These are phyloP conservation scores for Pseudocercospora crystallina DNA, from an alignment of 2,329 filamentous ascomycete species.

Conservation along the genomic window DNA sequence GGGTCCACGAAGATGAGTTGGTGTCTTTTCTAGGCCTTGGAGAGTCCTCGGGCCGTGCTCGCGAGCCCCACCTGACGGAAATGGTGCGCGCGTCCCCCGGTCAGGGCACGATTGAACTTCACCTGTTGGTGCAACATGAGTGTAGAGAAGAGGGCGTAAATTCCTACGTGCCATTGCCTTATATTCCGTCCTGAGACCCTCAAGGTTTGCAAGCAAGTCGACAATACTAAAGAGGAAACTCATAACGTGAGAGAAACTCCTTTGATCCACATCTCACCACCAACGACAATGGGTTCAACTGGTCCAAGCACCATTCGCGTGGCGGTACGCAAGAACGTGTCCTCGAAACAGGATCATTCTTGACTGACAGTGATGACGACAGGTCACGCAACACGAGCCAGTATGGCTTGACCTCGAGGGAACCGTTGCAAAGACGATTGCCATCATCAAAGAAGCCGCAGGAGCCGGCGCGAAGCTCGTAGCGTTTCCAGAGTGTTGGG, in stretches of 20 bases:
- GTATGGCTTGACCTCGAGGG: constrained; percentile 60
- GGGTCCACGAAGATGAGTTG: background rate
- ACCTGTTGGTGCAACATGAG: background rate
- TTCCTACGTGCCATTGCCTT: background rate
- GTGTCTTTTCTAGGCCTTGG: constrained; percentile 8
- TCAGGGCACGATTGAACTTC: background rate
- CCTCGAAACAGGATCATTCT: background rate
- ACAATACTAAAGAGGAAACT: too few species aligned
- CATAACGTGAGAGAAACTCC: background rate
- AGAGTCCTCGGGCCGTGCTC: background rate
- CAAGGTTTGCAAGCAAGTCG: too few species aligned
- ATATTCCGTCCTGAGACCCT: too few species aligned
- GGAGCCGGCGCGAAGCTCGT: constrained; percentile 55
- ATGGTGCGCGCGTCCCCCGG: background rate
- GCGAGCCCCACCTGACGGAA: constrained; percentile 7
- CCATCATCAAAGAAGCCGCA: constrained; percentile 57
- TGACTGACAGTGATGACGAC: constrained; percentile 18
- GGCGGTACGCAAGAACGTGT: constrained; percentile 12
- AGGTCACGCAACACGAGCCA: constrained; percentile 59
- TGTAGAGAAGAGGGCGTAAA: background rate
- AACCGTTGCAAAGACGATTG: constrained; percentile 57
- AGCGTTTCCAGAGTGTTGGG: constrained; percentile 49
- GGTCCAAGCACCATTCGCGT: constrained; percentile 22
- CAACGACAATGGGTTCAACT: constrained; percentile 13
- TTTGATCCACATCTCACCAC: background rate